Base-by-base conservation (phyloP, 139 green algal genomes). In the Closterium sp. region DNA sequence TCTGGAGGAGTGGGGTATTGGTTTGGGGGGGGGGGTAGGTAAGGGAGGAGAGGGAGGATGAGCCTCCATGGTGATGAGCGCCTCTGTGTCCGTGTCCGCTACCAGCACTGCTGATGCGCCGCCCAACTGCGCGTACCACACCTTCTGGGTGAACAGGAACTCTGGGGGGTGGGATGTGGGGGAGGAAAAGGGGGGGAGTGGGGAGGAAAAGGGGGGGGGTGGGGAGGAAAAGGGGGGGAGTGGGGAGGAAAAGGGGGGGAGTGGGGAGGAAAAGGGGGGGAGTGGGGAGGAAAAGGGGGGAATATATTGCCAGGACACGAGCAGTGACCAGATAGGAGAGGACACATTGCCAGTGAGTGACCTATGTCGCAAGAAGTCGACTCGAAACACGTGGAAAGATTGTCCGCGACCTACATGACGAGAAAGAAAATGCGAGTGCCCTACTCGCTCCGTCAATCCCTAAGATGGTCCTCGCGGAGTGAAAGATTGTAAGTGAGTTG, bases 111-210 rank as follows among this genome's bases (percentile, higher is more conserved):
- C 97, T 84, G 96, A 94, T 7, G 97, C 97, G 1, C 97, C 97
- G 21, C 96, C 96, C 43, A 94, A 19, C 94, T 99, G 97, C 30
- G 96, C 97, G 87, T 98, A 95, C 91, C 94, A 98, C 25, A 97
- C 96, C 94, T 99, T 99, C 84, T 96, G 88, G 31, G 97, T 94
- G 94, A 99, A 99, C 12, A 25, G 21, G 43, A 10, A 66, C 12
- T 66, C 43, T 66, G 43, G 87, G 96, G 9, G 43, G 43, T 3
- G 43, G 43, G 21, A 16, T 87, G 96, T 3, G 43, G 43, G 9
- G 1, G 21, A 21, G 43, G 43, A 21, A 21, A 66, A 12, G 9
- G 43, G 43, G 43, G 43, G 43, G n/a, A n/a, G n/a, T n/a, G n/a
- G n/a, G n/a, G n/a, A n/a, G n/a, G n/a, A n/a, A n/a, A n/a, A n/a